phyloP scores from a whole-genome alignment of 306 rosid genomes.

The Vigna mungo region DNA sequence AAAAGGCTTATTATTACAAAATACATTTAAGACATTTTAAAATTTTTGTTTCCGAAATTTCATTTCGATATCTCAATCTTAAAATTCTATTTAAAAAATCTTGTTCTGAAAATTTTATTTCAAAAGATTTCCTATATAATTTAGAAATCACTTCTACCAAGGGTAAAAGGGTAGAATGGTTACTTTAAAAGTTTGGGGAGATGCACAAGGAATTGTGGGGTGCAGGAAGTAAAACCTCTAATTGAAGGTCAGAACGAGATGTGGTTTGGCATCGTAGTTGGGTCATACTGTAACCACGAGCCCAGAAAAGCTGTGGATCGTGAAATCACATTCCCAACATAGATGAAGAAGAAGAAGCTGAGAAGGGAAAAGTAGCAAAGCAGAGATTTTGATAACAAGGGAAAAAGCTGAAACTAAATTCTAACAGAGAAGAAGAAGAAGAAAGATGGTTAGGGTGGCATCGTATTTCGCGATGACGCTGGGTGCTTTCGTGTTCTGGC shows the following conservation, averaged over 20 bases:
- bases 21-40: too few relatives aligned
- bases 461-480: constrained; percentile 90
- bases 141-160: too few relatives aligned
- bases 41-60: too few relatives aligned
- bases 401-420: constrained; percentile 16
- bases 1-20: too few relatives aligned
- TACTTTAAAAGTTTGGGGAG: too few relatives aligned
- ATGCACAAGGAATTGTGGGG: too few relatives aligned
- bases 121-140: too few relatives aligned
- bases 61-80: too few relatives aligned
- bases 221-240: too few relatives aligned
- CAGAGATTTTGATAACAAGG: not conserved
- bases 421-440: constrained; percentile 9
- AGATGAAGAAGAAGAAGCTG: not conserved
- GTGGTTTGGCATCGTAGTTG: not conserved
- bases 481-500: constrained; percentile 95
- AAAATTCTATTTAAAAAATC: too few relatives aligned
- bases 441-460: constrained; percentile 74
- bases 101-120: too few relatives aligned
- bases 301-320: constrained; percentile 10
- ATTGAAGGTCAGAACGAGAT: not conserved
- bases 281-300: not conserved
- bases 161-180: too few relatives aligned
- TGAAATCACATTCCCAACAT: not conserved
- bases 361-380: not conserved